These are phyloP conservation scores for Thalassiosira sp. DNA, from an alignment of 352 stramenopile species.

Conservation along the genomic window DNA sequence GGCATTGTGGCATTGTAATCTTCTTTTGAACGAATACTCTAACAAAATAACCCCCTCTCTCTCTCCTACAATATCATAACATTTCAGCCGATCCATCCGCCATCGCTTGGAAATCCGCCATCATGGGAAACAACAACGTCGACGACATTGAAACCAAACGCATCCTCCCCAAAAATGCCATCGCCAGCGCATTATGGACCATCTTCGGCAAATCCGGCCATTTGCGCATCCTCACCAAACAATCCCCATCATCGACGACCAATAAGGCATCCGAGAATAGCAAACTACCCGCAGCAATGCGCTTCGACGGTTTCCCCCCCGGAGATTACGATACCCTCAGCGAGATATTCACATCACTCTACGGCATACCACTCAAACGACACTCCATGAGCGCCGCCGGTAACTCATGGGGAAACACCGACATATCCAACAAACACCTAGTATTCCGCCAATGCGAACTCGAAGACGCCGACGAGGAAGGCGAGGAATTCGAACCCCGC, in stretches of 20 bases:
- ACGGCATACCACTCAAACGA: constrained; percentile 89
- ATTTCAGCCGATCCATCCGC: constrained; percentile 51
- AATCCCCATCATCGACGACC: no score
- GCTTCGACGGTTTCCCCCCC: constrained; percentile 82
- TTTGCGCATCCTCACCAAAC: constrained; percentile 77
- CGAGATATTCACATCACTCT: constrained; percentile 62
- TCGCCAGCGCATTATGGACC: constrained; percentile 75
- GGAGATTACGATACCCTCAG: constrained; percentile 70
- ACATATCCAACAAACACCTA: constrained; percentile 88
- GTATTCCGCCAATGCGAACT: constrained; percentile 81
- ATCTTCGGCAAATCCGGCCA: constrained; percentile 84
- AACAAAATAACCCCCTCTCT: no score
- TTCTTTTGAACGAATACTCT: no score
- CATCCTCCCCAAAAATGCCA: constrained; percentile 38
- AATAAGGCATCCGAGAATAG: no score
- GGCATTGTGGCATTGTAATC: no score
- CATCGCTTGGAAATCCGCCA: constrained; percentile 77
- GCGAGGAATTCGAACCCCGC: constrained; percentile 79
- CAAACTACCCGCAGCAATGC: constrained; percentile 54
- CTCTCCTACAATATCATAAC: no score
- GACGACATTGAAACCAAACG: constrained; percentile 57
- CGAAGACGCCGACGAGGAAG: constrained; percentile 82
- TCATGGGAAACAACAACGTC: constrained; percentile 50
- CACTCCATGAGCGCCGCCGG: constrained; percentile 88
- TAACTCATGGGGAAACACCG: constrained; percentile 92